These are phyloP conservation scores for Aphanomyces euteiches DNA, from an alignment of 352 stramenopile species.

Conservation along the genomic window DNA sequence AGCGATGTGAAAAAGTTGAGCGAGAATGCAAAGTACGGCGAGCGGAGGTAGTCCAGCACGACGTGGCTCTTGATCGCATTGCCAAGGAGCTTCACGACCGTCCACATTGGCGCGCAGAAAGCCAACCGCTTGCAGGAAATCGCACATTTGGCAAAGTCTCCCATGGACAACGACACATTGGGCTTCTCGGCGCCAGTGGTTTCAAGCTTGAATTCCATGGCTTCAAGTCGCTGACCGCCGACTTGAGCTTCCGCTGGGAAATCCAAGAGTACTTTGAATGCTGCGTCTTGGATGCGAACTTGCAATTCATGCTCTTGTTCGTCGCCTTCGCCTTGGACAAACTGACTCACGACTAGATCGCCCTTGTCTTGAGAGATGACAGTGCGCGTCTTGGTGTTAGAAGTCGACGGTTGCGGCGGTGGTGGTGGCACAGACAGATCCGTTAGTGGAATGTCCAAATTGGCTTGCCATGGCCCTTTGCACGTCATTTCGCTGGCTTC, in stretches of 20 bases:
- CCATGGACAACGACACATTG: slow-evolving; percentile 52
- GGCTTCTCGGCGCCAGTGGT: slow-evolving; percentile 41
- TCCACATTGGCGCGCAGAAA: slow-evolving; percentile 47
- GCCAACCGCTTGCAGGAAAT: slow-evolving; percentile 57
- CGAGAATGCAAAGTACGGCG: slow-evolving; percentile 54
- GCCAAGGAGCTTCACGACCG: slow-evolving; percentile 39
- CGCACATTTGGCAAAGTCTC: slow-evolving; percentile 64
- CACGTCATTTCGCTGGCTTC: slow-evolving; percentile 55
- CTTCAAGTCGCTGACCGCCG: neutral
- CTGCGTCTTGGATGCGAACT: slow-evolving; percentile 59
- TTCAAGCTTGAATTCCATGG: slow-evolving; percentile 39
- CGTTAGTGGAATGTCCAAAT: slow-evolving; percentile 55
- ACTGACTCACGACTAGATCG: slow-evolving; percentile 55
- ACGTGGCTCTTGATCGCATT: slow-evolving; percentile 28
- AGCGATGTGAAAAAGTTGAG: slow-evolving; percentile 72
- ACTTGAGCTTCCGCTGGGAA: slow-evolving; percentile 39
- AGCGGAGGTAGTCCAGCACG: slow-evolving; percentile 61
- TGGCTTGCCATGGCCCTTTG: slow-evolving; percentile 61
- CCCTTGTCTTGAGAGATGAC: slow-evolving; percentile 57
- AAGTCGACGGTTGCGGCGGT: neutral
- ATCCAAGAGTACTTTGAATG: slow-evolving; percentile 61
- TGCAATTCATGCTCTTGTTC: slow-evolving; percentile 34
- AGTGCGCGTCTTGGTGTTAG: slow-evolving; percentile 25
- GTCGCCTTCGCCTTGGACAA: slow-evolving; percentile 29
- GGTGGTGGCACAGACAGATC: slow-evolving; percentile 35